A percentile compares a stretch with the other conserved stretches of the same genome.
Evolutionary conservation across 2,329 filamentous ascomycete species (phyloP).

Genomic region (Exophiala calicioides): DNA sequence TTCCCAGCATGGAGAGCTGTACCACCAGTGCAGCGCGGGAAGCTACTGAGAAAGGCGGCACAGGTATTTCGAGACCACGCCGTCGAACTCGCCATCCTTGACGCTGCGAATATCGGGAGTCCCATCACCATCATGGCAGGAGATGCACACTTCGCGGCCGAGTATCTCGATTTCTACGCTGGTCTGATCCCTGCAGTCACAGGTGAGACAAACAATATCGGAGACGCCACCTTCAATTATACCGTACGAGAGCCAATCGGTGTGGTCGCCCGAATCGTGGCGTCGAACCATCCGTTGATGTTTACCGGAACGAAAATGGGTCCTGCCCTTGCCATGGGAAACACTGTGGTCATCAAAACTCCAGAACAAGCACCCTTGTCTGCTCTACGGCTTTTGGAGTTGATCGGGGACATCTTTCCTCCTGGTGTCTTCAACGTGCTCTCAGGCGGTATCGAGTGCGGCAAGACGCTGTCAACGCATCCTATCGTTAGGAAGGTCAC

Average conservation of each 20-base stretch:
- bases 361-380: slow-evolving; percentile 64
- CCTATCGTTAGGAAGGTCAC: slow-evolving; percentile 44
- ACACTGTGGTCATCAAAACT: slow-evolving; percentile 60
- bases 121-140: slow-evolving; percentile 32
- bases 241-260: slow-evolving; percentile 73
- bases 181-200: slow-evolving; percentile 32
- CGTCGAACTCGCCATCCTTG: slow-evolving; percentile 33
- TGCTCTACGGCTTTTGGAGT: slow-evolving; percentile 43
- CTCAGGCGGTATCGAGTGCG: slow-evolving; percentile 34
- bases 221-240: slow-evolving; percentile 67
- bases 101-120: slow-evolving; percentile 37
- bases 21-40: slow-evolving; percentile 30
- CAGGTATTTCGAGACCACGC: slow-evolving; percentile 33
- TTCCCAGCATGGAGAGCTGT: slow-evolving; percentile 32
- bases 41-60: slow-evolving; percentile 32
- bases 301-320: slow-evolving; percentile 81
- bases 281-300: slow-evolving; percentile 78
- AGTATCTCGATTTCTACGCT: slow-evolving; percentile 32
- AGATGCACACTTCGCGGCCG: slow-evolving; percentile 30
- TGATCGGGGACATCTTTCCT: slow-evolving; percentile 40
- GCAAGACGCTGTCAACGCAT: slow-evolving; percentile 37
- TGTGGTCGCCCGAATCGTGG: slow-evolving; percentile 79
- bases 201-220: slow-evolving; percentile 31
- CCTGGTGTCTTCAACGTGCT: slow-evolving; percentile 44
- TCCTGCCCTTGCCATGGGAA: slow-evolving; percentile 61